Evolutionary conservation across 345 rosid genomes (phyloP), one percentile per base, ranked within the genome.

Genomic region (Salix viminalis): DNA sequence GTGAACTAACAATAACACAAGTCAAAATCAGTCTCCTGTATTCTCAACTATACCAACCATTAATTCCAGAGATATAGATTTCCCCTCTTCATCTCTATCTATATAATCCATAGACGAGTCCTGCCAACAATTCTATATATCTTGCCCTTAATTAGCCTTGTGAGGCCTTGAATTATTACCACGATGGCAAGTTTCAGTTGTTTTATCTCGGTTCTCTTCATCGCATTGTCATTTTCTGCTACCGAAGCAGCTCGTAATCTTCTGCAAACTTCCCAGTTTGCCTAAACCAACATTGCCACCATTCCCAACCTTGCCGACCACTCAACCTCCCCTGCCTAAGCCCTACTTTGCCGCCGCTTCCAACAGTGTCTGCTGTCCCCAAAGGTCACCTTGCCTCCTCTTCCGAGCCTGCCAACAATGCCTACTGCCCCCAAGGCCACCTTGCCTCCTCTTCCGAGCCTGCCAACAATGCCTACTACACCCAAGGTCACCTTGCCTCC

Each of bases 191-290:
- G 32, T 4, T 14, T n/a, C 71, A 79, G 54, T 9, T 28, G 46
- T 62, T 74, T 68, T 21, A 5, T 36, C 37, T 19, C 65, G 1
- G 71, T 65, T 9, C 28, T 81, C 46, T 71, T 70, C n/a, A 37
- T 81, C 19, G 72, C 77, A 13, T 41, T 80, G 26, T 68, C 73
- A 5, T 76, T 76, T 32, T 72, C 79, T 2, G 50, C 75, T 5
- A 68, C 77, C 46, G 5, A 18, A 52, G 86, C 84, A 11, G 83
- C 83, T 64, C 83, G 86, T 19, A 65, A 74, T 60, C 84, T 82
- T 12, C 54, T 82, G 60, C 84, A 82, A 60, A 0, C n/a, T 76
- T 12, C 76, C 72, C 0, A 46, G 77, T 52, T 32, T 73, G 67
- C 85, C 83, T 3, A 54, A 26, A 4, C 70, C 24, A 4, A 6